Base-by-base conservation (phyloP, 2,329 filamentous ascomycete species). In the Phoma sp. region DNA sequence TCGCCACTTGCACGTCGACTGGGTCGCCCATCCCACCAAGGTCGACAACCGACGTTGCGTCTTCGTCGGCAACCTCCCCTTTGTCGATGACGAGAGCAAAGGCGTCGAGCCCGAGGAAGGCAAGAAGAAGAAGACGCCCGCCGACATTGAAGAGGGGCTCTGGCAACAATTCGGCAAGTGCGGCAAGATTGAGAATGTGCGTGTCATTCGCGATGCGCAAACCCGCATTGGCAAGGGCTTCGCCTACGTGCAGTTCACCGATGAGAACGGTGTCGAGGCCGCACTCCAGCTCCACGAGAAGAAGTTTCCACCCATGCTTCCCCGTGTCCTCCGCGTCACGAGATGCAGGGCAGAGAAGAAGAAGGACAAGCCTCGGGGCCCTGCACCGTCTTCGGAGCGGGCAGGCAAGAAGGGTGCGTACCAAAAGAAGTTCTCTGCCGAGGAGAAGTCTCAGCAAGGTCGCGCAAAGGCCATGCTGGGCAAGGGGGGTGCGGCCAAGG, bases 181-280 rank as follows among this genome's bases (percentile, higher is more conserved):
- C 58, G 93, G 94, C 63, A 90, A 85, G 61, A 90, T 99, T 12
- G 94, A 99, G 77, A 96, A 88, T 70, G 96, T 99, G 32, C 90
- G 95, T 31, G 92, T 99, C 19, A 85, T 97, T 45, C 87, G 95
- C 51, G 95, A 99, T 71, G 82, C 90, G 60, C 89, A 90, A 64
- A 99, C 96, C 7, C 86, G 96, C 44, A 91, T 99, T 27, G 92
- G 95, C 69, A 99, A 99, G 74, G 95, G 95, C 4, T 92, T 99
- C 71, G 96, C 96, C 59, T 99, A 99, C 70, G 94, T 99, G 15
- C 95, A 99, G 72, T 99, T 99, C 33, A 67, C 88, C 81, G 91
- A 98, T 68, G 86, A 83, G 60, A 97, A 96, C 68, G 82, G 88
- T 39, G 94, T 99, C 40, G 95, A 99, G 76, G 85, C 89, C n/a